phyloP scores from a whole-genome alignment of 805 yeast genomes.

The Wickerhamomyces sydowiorum region DNA sequence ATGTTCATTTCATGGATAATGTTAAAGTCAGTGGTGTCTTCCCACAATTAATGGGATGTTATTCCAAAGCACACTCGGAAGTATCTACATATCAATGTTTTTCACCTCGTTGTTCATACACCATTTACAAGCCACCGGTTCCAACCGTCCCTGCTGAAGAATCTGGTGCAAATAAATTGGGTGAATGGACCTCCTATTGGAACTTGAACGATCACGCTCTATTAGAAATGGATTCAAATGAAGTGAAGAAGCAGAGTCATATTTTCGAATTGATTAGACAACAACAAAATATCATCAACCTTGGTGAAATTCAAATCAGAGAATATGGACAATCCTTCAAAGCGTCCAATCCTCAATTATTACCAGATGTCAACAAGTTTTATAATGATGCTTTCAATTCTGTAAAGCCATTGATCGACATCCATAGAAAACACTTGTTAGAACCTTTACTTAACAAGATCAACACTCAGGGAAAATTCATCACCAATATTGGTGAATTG shows the following conservation, averaged over 20 bases:
- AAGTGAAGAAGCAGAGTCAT: slow-evolving; percentile 64
- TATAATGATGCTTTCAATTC: slow-evolving; percentile 52
- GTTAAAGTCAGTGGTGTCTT: slow-evolving; percentile 36
- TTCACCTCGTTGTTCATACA: slow-evolving; percentile 29
- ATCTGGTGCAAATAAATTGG: slow-evolving; percentile 21
- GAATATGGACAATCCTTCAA: slow-evolving; percentile 43
- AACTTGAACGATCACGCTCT: slow-evolving; percentile 49
- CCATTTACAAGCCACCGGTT: slow-evolving; percentile 19
- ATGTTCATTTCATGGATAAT: slow-evolving; percentile 21
- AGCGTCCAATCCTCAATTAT: slow-evolving; percentile 33
- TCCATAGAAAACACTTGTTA: slow-evolving; percentile 49
- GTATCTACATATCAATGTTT: slow-evolving; percentile 20
- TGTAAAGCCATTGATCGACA: slow-evolving; percentile 46
- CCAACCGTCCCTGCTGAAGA: slow-evolving; percentile 14
- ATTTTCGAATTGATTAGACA: slow-evolving; percentile 68
- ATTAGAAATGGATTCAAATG: slow-evolving; percentile 40
- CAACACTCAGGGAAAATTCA: slow-evolving; percentile 58
- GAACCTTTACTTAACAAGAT: slow-evolving; percentile 55
- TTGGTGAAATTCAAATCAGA: slow-evolving; percentile 59
- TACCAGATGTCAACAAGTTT: slow-evolving; percentile 49
- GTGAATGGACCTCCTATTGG: slow-evolving; percentile 68
- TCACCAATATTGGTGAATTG: slow-evolving; percentile 57
- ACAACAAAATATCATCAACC: slow-evolving; percentile 64
- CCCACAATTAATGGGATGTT: slow-evolving; percentile 40
- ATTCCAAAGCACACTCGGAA: slow-evolving; percentile 29